Percentiles rank a stretch among this genome's conserved stretches.
phyloP scores from a whole-genome alignment of 208 protist genomes.

The Acanthamoeba royreba region DNA sequence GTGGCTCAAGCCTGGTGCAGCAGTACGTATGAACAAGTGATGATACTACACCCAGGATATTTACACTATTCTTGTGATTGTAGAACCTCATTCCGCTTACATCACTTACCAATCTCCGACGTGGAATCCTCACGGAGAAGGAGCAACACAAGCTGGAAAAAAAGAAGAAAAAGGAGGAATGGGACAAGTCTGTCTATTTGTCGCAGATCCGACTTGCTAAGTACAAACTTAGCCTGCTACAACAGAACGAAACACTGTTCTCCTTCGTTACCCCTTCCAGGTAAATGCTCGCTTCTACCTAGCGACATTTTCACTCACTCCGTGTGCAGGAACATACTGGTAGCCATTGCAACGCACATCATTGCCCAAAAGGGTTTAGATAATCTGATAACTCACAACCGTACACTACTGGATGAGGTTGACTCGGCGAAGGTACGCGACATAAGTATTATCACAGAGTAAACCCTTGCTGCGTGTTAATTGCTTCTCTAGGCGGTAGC shows the following conservation, averaged over 20 bases:
- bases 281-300: not conserved
- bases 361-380: not conserved
- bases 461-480: not conserved
- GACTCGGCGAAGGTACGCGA: not conserved
- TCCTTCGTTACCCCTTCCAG: not conserved
- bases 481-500: not conserved
- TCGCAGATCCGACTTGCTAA: not conserved
- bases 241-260: not conserved
- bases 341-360: not conserved
- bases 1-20: constrained; percentile 4
- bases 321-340: not conserved
- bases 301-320: not conserved
- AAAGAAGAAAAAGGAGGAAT: constrained; percentile 27
- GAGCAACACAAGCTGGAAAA: constrained; percentile 4
- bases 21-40: not conserved
- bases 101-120: not conserved
- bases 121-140: not conserved
- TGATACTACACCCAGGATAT: not conserved
- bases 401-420: not conserved
- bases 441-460: not conserved
- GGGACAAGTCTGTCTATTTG: constrained; percentile 16
- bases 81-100: not conserved
- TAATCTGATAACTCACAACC: not conserved
- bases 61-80: not conserved
- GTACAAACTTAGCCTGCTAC: not conserved